Base-by-base conservation (phyloP, 176 grass and related monocot species). In the Oryza rufipogon region DNA sequence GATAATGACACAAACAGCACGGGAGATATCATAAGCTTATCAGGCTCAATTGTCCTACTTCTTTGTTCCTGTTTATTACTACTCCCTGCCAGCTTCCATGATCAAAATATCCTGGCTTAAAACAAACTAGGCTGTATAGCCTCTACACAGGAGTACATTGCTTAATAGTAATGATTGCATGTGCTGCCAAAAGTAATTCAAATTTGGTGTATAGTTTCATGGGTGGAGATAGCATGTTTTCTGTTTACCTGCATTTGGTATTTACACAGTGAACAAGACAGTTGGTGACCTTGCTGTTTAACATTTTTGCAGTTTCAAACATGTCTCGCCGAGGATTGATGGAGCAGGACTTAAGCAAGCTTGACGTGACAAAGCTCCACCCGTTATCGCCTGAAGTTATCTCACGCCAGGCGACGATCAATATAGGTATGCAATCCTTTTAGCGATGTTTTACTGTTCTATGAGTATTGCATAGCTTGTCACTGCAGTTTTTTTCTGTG, bases 291-390 rank as follows among this genome's bases (percentile, higher is more conserved):
- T 61, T 61, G 17, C 56, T 61, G 19, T 61, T 22, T 22, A 61
- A 22, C 20, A 61, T 41, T 61, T 60, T 61, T 61, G 17, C 56
- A 61, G 56, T 61, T 61, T 61, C 56, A 61, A 22, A 61, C 19
- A 61, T 61, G 56, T 61, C 56, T 36, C 93, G 88, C 33, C 93
- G 94, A 73, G 95, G 95, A 80, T 86, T 97, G 54, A 97, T 97
- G 95, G 95, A 97, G 68, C 92, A 97, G 84, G 92, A 94, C 41
- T 71, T 97, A 20, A 97, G 90, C 80, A 97, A 94, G 79, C 92
- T 97, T 63, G 95, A 97, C 6, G 87, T 97, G 5, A 90, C 88
- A 7, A 92, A 94, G 79, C 92, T 94, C 15, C 88, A 92, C 73
- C 90, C 95, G 4, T 6, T 93, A 61, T 97, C 95, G 3, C 95